Conservation (phyloP, 2,329 filamentous ascomycete species). For the Lasiodiplodia gonubiensis region DNA sequence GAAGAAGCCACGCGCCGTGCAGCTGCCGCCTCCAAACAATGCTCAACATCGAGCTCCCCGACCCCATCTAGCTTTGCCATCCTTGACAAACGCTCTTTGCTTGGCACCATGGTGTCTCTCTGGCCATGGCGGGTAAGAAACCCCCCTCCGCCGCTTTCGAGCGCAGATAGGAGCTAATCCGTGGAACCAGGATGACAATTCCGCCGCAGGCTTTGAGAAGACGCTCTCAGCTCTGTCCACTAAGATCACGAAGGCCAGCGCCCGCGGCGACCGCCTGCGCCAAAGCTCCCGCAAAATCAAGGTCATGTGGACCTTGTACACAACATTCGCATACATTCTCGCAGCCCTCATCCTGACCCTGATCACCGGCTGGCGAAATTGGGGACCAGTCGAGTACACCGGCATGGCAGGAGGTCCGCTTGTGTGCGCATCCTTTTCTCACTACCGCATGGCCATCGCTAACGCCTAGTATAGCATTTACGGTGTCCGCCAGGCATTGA, state of each 20-base stretch:
- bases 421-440: constrained; percentile 60
- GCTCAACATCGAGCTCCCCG: constrained; percentile 17
- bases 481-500: constrained; percentile 68
- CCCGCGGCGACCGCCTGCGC: constrained; percentile 74
- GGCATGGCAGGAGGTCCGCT: constrained; percentile 79
- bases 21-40: constrained; percentile 19
- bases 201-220: constrained; percentile 92
- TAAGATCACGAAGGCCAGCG: constrained; percentile 79
- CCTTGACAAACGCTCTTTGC: neutral
- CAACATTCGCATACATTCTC: constrained; percentile 87
- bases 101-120: constrained; percentile 73
- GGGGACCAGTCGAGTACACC: constrained; percentile 78
- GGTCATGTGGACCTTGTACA: constrained; percentile 88
- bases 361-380: constrained; percentile 82
- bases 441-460: constrained; percentile 28
- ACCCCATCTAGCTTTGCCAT: neutral
- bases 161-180: constrained; percentile 26
- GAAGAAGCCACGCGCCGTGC: constrained; percentile 26
- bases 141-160: neutral
- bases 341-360: constrained; percentile 81
- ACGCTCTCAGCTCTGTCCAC: constrained; percentile 78
- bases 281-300: constrained; percentile 77
- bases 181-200: constrained; percentile 70
- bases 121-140: constrained; percentile 80
- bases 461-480: constrained; percentile 71